Conservation (phyloP, 1,284 basidiomycete species). For the Boletus mariae region DNA sequence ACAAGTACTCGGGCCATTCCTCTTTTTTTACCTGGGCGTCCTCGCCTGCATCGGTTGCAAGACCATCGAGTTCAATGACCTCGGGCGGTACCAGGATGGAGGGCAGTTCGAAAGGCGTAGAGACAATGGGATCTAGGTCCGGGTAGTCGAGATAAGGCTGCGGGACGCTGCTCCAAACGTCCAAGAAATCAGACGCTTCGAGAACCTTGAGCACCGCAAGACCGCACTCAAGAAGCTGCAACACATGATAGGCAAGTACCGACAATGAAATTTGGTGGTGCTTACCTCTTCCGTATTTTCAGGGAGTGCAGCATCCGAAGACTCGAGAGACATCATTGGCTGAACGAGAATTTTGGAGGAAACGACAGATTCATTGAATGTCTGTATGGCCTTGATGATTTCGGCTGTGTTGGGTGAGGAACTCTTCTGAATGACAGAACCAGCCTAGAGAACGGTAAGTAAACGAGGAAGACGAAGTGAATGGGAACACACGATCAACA, state of each 20-base stretch:
- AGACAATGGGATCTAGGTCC: slow-evolving; percentile 41
- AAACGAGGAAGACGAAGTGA: background rate
- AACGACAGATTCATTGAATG: slow-evolving; percentile 58
- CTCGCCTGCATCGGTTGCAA: slow-evolving; percentile 60
- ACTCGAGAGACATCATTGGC: slow-evolving; percentile 49
- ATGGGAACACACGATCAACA: slow-evolving; percentile 65
- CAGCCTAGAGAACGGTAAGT: slow-evolving; percentile 43
- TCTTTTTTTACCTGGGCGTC: slow-evolving; percentile 69
- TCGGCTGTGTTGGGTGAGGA: slow-evolving; percentile 51
- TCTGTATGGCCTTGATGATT: slow-evolving; percentile 63
- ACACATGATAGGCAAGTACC: background rate
- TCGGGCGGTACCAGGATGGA: slow-evolving; percentile 85
- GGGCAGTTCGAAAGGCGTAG: slow-evolving; percentile 66
- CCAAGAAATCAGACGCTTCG: slow-evolving; percentile 53
- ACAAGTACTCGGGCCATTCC: slow-evolving; percentile 71
- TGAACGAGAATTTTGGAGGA: slow-evolving; percentile 60
- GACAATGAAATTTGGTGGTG: background rate
- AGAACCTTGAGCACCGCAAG: slow-evolving; percentile 53
- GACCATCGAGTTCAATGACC: slow-evolving; percentile 71
- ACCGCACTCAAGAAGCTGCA: slow-evolving; percentile 62
- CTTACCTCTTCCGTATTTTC: slow-evolving; percentile 61
- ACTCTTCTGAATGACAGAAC: slow-evolving; percentile 51
- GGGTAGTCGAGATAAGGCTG: slow-evolving; percentile 61
- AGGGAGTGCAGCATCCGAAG: slow-evolving; percentile 36
- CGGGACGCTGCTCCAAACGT: slow-evolving; percentile 54